Base-by-base conservation (phyloP, 345 rosid species). In the Pseudoturritis turrita region DNA sequence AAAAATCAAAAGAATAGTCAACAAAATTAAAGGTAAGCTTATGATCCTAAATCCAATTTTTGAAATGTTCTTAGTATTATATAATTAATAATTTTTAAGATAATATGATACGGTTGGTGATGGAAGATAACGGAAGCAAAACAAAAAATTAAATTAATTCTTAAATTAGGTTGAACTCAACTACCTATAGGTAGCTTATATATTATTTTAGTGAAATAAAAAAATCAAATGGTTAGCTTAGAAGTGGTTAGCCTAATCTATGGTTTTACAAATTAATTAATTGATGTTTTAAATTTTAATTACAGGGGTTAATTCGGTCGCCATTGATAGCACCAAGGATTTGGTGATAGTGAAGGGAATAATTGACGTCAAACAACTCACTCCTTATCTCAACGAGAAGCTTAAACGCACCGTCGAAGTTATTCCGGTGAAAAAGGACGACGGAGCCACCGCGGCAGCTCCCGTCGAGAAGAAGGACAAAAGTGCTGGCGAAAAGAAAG, bases 271-370 rank as follows among this genome's bases (percentile, higher is more conserved):
- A 13, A 13, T 25, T 26, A 31, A 47, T 23, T 62, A n/a, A 68
- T 13, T 44, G 46, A 62, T 10, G 45, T 55, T 52, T n/a, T 35
- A 0, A 62, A 19, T 29, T 3, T 49, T 49, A 12, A 1, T 17
- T 62, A 67, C 85, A 95, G 99, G 99, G 2, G 96, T 95, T 56
- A 75, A 67, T 0, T 47, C 79, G 25, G 96, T 95, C 5, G 40
- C 67, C 13, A 67, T 91, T 1, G 96, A 89, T 68, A 79, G 58
- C 11, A 81, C 57, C 4, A 95, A 88, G 75, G 96, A 91, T 57
- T 78, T 81, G 13, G 89, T 95, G 23, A 79, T 85, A 22, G 96
- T 91, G 21, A 91, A 82, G 28, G 99, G 99, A 1, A 88, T 82
- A 7, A 68, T 87, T 79, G 93, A 91, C 71, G 84, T 74, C 1